Percentiles rank a stretch among this genome's conserved stretches.
Conservation (phyloP, 192 early-diverging fungal genomes). For the Allomyces macrogynus region DNA sequence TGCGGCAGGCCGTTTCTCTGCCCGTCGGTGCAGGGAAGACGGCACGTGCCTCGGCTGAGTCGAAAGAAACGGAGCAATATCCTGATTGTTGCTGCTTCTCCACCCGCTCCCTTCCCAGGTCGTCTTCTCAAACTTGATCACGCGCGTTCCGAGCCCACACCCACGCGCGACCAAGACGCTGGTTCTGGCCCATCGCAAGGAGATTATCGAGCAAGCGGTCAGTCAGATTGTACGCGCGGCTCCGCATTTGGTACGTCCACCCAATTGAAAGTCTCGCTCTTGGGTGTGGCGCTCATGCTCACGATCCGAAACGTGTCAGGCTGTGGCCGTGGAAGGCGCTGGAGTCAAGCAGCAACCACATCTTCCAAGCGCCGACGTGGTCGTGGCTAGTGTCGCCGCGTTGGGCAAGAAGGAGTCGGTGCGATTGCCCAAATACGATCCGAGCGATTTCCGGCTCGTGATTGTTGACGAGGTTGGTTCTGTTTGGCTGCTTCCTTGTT, state of each 20-base stretch:
- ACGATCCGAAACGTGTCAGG: background rate
- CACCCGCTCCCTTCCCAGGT: constrained; percentile 11
- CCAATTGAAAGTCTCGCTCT: background rate
- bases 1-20: constrained; percentile 57
- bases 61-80: background rate
- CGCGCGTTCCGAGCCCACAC: constrained; percentile 33
- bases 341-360: constrained; percentile 38
- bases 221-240: constrained; percentile 36
- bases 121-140: constrained; percentile 64
- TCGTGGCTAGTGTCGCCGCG: constrained; percentile 57
- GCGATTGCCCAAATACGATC: constrained; percentile 45
- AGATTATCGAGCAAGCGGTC: constrained; percentile 64
- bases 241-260: constrained; percentile 29
- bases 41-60: background rate
- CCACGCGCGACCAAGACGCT: constrained; percentile 50
- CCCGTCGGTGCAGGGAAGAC: constrained; percentile 22
- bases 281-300: constrained; percentile 1
- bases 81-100: constrained; percentile 10
- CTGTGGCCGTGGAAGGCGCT: constrained; percentile 30
- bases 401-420: constrained; percentile 29
- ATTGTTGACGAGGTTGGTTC: constrained; percentile 55
- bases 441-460: constrained; percentile 57
- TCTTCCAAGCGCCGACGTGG: constrained; percentile 34
- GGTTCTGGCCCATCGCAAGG: constrained; percentile 73
- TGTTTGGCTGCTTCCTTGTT: background rate